These are phyloP conservation scores for Verticillium klebahnii DNA, from an alignment of 2,329 filamentous ascomycete genomes.

Conservation along the genomic window DNA sequence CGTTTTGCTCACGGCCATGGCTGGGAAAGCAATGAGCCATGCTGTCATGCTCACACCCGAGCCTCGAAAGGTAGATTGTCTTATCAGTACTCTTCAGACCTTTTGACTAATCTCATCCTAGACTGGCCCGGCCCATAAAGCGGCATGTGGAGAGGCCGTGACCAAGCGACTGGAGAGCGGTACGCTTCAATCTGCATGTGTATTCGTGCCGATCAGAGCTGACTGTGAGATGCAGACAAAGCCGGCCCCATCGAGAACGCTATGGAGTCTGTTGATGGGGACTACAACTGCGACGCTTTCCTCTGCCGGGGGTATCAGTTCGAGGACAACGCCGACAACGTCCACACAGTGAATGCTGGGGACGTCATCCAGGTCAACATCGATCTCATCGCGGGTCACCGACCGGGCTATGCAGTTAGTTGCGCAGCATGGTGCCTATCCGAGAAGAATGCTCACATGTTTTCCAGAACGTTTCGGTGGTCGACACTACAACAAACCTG, in stretches of 20 bases:
- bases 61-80: not conserved
- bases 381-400: slow-evolving; percentile 32
- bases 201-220: too few relatives aligned
- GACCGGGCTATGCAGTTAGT: slow-evolving; percentile 22
- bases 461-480: slow-evolving; percentile 40
- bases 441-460: too few relatives aligned
- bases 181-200: not conserved
- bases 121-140: slow-evolving; percentile 17
- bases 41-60: not conserved
- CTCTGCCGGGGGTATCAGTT: slow-evolving; percentile 24
- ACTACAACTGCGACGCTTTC: slow-evolving; percentile 20
- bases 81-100: too few relatives aligned
- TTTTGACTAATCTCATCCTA: not conserved
- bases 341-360: slow-evolving; percentile 21
- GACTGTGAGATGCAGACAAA: slow-evolving; percentile 9
- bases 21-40: not conserved
- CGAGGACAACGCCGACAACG: slow-evolving; percentile 21
- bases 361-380: slow-evolving; percentile 30
- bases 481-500: slow-evolving; percentile 39
- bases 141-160: slow-evolving; percentile 16
- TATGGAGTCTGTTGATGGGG: slow-evolving; percentile 14
- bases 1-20: not conserved
- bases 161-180: slow-evolving; percentile 15
- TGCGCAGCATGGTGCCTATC: not conserved
- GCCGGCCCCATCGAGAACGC: slow-evolving; percentile 23